Conservation (phyloP, 1,284 basidiomycete species). For the Irpex sp. region DNA sequence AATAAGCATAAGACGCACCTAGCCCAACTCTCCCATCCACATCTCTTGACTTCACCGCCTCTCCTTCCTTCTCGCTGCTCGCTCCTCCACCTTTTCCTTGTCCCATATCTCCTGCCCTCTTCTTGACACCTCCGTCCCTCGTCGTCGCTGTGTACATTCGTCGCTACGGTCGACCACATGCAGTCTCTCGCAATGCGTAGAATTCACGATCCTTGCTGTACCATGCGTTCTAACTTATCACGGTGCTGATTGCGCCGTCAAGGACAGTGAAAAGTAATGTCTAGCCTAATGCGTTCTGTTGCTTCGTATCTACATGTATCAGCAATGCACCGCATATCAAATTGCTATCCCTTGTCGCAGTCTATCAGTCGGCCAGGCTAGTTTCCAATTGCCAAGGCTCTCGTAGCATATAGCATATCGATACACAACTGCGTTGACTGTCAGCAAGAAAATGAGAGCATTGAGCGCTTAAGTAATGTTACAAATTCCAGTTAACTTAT, state of each 20-base stretch:
- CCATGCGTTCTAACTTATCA: conserved; percentile 12
- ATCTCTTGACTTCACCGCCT: not conserved
- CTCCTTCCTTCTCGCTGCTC: not conserved
- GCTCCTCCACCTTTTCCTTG: not conserved
- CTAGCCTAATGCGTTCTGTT: conserved; percentile 20
- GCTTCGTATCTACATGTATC: conserved; percentile 19
- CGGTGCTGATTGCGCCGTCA: conserved; percentile 13
- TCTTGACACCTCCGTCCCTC: conserved; percentile 1
- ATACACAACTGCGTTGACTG: too few relatives aligned
- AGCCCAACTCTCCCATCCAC: not conserved
- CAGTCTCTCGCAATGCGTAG: conserved; percentile 11
- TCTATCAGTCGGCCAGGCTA: not conserved
- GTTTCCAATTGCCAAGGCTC: not conserved
- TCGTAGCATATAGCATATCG: too few relatives aligned
- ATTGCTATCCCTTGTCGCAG: conserved; percentile 13
- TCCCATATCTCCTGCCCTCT: conserved; percentile 1
- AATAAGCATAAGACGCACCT: not conserved
- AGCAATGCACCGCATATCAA: conserved; percentile 14
- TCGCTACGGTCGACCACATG: conserved; percentile 7
- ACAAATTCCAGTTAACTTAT: too few relatives aligned
- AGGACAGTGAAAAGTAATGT: conserved; percentile 21
- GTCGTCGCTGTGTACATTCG: conserved; percentile 1
- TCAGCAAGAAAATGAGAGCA: too few relatives aligned
- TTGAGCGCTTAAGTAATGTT: too few relatives aligned
- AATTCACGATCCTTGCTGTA: conserved; percentile 3